Evolutionary conservation across 345 rosid genomes (phyloP).

Genomic region (Eutrema japonicum): DNA sequence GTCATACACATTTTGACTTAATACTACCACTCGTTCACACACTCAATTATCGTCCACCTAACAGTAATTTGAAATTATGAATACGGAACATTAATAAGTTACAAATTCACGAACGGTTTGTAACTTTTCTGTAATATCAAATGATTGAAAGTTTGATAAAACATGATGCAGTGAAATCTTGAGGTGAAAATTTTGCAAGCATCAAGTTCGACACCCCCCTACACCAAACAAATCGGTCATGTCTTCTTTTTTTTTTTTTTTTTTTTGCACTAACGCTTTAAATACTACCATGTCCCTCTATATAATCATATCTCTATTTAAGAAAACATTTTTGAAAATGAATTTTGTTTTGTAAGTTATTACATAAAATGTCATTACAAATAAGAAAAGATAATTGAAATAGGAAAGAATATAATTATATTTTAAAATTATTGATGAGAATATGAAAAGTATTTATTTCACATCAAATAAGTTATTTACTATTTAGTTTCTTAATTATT

Average conservation of each 20-base stretch:
- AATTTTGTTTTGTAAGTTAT: too few relatives aligned
- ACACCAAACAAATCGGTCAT: slow-evolving; percentile 26
- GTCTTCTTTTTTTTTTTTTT: not conserved
- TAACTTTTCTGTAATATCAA: not conserved
- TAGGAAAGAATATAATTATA: too few relatives aligned
- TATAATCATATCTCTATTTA: not conserved
- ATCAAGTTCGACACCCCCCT: not conserved
- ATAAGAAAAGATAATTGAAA: too few relatives aligned
- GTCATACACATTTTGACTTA: slow-evolving; percentile 25
- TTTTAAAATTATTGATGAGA: too few relatives aligned
- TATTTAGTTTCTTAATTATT: too few relatives aligned
- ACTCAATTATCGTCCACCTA: slow-evolving; percentile 2
- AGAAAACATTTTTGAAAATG: too few relatives aligned
- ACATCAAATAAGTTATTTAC: too few relatives aligned
- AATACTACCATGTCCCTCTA: slow-evolving; percentile 15
- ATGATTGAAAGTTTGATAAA: not conserved
- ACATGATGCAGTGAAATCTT: slow-evolving; percentile 13
- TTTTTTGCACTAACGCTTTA: slow-evolving; percentile 9
- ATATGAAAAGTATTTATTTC: too few relatives aligned
- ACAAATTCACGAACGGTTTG: not conserved
- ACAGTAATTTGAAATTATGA: not conserved
- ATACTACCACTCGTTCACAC: slow-evolving; percentile 5
- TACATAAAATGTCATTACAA: too few relatives aligned
- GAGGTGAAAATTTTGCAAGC: slow-evolving; percentile 14
- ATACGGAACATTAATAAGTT: not conserved